Base-by-base conservation (phyloP, 306 rosid genomes). In the Begonia peltatifolia region DNA sequence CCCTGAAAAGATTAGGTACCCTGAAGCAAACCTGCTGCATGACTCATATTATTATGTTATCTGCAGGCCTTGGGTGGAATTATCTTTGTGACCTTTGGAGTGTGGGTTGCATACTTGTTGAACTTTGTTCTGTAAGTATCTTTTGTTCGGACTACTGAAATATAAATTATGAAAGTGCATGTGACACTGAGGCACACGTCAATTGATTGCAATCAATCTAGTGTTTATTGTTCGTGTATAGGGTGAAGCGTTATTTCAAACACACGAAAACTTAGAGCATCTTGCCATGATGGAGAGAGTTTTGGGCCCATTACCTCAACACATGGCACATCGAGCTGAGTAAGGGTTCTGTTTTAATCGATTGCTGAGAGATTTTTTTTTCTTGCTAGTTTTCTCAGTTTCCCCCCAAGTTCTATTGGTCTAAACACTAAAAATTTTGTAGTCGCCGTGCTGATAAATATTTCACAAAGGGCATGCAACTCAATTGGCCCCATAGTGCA, bases 51-150 rank as follows among this genome's bases (percentile, higher is more conserved):
- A 30, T 30, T 30, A 30, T 30, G 38, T 30, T 30, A 30, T 30
- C 38, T 18, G 18, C 61, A 77, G 84, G 84, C 35, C 77, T 77
- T 67, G 80, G 84, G 22, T 77, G 84, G 84, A 74, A 59, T 23
- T 70, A 67, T 67, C 84, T 79, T 52, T 77, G 84, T 42, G 84
- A 77, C 46, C 53, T 77, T 18, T 77, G 84, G 84, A 77, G 84
- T 52, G 64, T 74, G 49, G 84, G 84, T 36, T 77, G 84, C 69
- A 74, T 77, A 57, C 52, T 77, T 43, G 77, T 77, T 55, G 84
- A 77, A 52, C 66, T 77, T 10, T 77, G 80, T 58, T 69, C 77
- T 62, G 84, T 77, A 74, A 70, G 79, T 77, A 20, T 59, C 47
- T 43, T 5, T 36, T 17, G 47, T 30, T 30, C 38, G 8, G 38